Base-by-base conservation (phyloP, 768 basidiomycete genomes). In the Pleurotus cornucopiae region DNA sequence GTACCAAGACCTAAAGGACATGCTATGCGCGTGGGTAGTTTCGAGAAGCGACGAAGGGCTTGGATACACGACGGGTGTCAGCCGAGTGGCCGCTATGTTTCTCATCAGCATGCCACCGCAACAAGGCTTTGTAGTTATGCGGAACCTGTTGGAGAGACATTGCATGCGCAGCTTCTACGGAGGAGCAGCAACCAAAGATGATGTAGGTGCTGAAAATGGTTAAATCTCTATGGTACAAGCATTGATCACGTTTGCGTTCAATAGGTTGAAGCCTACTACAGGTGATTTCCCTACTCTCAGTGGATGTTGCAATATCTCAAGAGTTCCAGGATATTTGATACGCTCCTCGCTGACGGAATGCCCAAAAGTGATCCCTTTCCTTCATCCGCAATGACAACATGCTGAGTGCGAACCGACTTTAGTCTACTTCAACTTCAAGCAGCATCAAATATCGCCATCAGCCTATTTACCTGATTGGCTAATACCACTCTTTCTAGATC, bases 361-460 rank as follows among this genome's bases (percentile, higher is more conserved):
- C 94, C 94, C 1, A 94, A 94, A 71, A 86, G 92, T 95, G 64
- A 66, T 83, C 40, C 48, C 41, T 9, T 12, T 40, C 38, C 37
- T 11, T 16, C 49, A 16, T 37, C 37, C 48, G 40, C 20, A 9
- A 25, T 49, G 23, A 20, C 20, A 20, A 20, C 20, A 20, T 20
- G 40, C 46, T 61, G 46, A 62, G 49, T 56, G 46, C 9, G 30
- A 34, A 34, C 30, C 11, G 26, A 55, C 12, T 49, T 12, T 46
- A 94, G 92, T 96, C 59, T 94, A 93, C 68, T 91, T 93, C 73
- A 94, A 94, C 72, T 94, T 95, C 72, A 93, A 94, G 67, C 91
- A 94, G 63, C 91, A 94, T 66, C 91, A 94, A 60, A 83, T 96
- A 64, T 88, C 92, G 1, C 93, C 94, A 1, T 73, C 84, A 2